A percentile compares a stretch with the other conserved stretches of the same genome.
Conservation (phyloP, 306 rosid species). For the Dryas octopetala region DNA sequence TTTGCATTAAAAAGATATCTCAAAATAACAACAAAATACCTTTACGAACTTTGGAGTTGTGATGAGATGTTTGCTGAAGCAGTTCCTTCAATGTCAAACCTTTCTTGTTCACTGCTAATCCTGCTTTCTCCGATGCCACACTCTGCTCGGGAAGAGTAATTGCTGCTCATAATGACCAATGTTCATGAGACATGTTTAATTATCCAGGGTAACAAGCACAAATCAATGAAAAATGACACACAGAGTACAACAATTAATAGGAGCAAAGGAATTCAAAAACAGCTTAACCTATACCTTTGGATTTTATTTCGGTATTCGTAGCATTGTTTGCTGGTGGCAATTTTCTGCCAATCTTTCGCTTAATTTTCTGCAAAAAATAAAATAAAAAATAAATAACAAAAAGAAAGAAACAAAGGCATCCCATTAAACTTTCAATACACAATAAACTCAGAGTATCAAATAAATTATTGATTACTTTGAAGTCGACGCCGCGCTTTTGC, state of each 20-base stretch:
- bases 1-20: background rate
- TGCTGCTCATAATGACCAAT: conserved; percentile 48
- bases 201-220: background rate
- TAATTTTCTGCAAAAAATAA: conserved; percentile 58
- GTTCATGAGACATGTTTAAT: background rate
- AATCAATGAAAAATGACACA: background rate
- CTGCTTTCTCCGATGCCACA: conserved; percentile 73
- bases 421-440: background rate
- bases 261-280: background rate
- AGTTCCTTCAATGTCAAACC: conserved; percentile 93
- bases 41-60: conserved; percentile 81
- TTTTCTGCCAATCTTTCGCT: conserved; percentile 80
- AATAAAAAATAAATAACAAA: background rate
- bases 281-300: conserved; percentile 54
- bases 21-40: conserved; percentile 44
- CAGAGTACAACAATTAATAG: background rate
- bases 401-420: background rate
- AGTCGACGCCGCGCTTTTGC: conserved; percentile 66
- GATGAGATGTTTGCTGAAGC: conserved; percentile 86
- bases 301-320: conserved; percentile 74
- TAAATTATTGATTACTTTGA: conserved; percentile 45
- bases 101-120: conserved; percentile 84
- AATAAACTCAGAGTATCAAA: background rate
- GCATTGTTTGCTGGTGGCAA: conserved; percentile 84
- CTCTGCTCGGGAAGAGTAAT: conserved; percentile 90